Conservation (phyloP, 2,329 filamentous ascomycete genomes). For the Chrysoporthe puriensis region DNA sequence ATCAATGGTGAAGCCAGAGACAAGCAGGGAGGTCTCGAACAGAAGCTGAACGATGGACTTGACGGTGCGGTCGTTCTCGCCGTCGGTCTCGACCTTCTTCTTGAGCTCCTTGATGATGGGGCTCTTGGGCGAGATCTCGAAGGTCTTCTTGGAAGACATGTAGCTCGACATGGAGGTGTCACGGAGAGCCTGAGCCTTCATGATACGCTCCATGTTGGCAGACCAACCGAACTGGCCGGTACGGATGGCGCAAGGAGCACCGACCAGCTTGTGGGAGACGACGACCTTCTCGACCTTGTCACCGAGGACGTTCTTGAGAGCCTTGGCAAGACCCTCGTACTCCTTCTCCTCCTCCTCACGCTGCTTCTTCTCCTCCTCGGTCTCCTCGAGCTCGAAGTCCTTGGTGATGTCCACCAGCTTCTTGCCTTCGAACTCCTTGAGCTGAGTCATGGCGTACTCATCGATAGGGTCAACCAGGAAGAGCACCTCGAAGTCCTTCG, state of each 20-base stretch:
- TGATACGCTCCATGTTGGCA: constrained; percentile 99
- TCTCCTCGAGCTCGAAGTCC: constrained; percentile 99
- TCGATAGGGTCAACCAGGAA: constrained; percentile 99
- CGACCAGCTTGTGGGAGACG: constrained; percentile 94
- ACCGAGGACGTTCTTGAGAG: constrained; percentile 97
- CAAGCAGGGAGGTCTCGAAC: constrained; percentile 97
- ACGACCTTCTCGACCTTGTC: constrained; percentile 99
- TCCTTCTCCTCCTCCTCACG: constrained; percentile 99
- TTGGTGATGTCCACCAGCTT: constrained; percentile 99
- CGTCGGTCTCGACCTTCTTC: constrained; percentile 97
- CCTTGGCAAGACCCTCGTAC: constrained; percentile 92
- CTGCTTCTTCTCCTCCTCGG: constrained; percentile 96
- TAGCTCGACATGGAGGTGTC: constrained; percentile 99
- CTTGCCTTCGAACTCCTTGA: constrained; percentile 99
- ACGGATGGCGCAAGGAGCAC: constrained; percentile 95
- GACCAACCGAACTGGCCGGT: constrained; percentile 99
- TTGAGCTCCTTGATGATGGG: constrained; percentile 98
- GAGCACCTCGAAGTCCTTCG: constrained; percentile 99
- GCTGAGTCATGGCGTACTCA: constrained; percentile 98
- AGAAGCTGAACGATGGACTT: constrained; percentile 98
- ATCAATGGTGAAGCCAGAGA: constrained; percentile 99
- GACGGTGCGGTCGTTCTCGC: constrained; percentile 98
- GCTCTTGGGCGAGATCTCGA: constrained; percentile 99
- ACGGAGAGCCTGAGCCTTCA: constrained; percentile 99
- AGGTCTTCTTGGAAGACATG: constrained; percentile 99